These are phyloP conservation scores for Kuraishia hungarica DNA, from an alignment of 805 yeast species.

Conservation along the genomic window DNA sequence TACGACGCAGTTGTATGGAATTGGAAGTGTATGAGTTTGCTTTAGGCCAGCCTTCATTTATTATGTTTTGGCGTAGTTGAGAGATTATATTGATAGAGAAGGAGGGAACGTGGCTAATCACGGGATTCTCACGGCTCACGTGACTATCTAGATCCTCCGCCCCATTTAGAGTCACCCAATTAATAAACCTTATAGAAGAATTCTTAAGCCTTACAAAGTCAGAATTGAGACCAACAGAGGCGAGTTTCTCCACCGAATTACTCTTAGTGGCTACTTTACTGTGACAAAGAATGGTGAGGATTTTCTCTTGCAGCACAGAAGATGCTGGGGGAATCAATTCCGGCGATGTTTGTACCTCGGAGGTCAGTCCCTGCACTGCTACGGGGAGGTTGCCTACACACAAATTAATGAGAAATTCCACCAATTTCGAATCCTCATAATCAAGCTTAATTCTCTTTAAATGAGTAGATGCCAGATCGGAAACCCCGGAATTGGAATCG, in stretches of 20 bases:
- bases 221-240: slow-evolving; percentile 54
- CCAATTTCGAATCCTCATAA: slow-evolving; percentile 36
- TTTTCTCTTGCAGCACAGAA: slow-evolving; percentile 44
- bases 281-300: slow-evolving; percentile 39
- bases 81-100: slow-evolving; percentile 4
- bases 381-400: slow-evolving; percentile 39
- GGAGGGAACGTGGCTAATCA: background rate
- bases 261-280: slow-evolving; percentile 44
- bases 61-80: background rate
- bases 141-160: slow-evolving; percentile 8
- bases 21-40: background rate
- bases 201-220: slow-evolving; percentile 43
- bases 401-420: slow-evolving; percentile 35
- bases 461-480: slow-evolving; percentile 43
- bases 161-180: slow-evolving; percentile 38
- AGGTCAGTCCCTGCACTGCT: too few relatives aligned
- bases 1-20: background rate
- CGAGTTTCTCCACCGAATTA: slow-evolving; percentile 34
- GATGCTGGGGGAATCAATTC: slow-evolving; percentile 42
- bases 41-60: background rate
- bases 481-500: slow-evolving; percentile 47
- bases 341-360: too few relatives aligned
- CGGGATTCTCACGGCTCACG: background rate
- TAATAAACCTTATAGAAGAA: slow-evolving; percentile 52
- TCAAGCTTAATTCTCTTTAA: slow-evolving; percentile 44